Evolutionary conservation across 371 early-diverging fungal genomes (phyloP).

Genomic region (Mucor irregularis): DNA sequence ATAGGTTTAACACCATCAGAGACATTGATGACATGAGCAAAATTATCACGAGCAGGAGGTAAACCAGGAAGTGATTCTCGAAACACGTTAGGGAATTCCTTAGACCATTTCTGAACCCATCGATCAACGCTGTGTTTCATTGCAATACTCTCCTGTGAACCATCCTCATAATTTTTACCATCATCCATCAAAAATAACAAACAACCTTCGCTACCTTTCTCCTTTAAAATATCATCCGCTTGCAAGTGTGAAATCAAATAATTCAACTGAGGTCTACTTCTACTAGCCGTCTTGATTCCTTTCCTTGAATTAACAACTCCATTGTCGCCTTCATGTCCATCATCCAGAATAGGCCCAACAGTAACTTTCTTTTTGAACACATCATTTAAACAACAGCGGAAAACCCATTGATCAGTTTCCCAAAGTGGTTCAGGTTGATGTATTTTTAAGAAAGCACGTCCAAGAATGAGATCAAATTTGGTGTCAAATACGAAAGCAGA

Average conservation of each 20-base stretch:
- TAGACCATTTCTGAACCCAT: background rate
- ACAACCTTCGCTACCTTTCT: too few species aligned
- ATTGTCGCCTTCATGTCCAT: too few species aligned
- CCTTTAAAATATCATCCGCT: background rate
- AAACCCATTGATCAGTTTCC: background rate
- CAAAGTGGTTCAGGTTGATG: background rate
- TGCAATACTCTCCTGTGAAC: too few species aligned
- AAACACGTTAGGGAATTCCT: slow-evolving; percentile 1
- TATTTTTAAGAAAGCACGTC: slow-evolving; percentile 3
- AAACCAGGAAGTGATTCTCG: background rate
- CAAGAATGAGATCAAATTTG: slow-evolving; percentile 16
- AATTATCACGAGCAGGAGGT: slow-evolving; percentile 1
- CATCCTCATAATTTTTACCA: too few species aligned
- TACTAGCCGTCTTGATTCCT: too few species aligned
- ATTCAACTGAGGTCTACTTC: too few species aligned
- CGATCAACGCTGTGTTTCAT: too few species aligned
- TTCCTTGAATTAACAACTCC: too few species aligned
- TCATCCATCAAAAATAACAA: too few species aligned
- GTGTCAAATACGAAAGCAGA: slow-evolving; percentile 5
- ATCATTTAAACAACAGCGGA: too few species aligned
- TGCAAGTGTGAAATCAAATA: slow-evolving; percentile 6
- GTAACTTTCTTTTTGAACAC: too few species aligned
- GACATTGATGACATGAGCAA: slow-evolving; percentile 26
- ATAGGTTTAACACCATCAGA: background rate
- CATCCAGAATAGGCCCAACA: too few species aligned